Evolutionary conservation across 2,329 filamentous ascomycete genomes (phyloP).

Genomic region (Albophoma yamanashiensis): DNA sequence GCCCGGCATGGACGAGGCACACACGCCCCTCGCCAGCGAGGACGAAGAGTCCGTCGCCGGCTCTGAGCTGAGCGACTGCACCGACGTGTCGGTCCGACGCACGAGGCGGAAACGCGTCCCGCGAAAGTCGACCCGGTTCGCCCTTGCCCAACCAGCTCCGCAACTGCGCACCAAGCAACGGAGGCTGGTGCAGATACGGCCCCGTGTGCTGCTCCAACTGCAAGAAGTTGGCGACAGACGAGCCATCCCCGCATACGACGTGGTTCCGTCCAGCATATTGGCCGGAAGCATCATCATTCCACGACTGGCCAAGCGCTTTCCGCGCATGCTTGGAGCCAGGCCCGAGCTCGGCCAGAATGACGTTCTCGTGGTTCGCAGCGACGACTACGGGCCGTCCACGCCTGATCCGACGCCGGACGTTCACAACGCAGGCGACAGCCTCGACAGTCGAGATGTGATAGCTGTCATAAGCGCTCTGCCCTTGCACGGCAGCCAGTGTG

Average conservation of each 20-base stretch:
- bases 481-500: constrained; percentile 35
- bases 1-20: constrained; percentile 18
- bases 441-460: constrained; percentile 43
- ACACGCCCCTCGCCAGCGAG: constrained; percentile 28
- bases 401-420: constrained; percentile 17
- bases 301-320: constrained; percentile 48
- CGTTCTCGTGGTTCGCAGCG: constrained; percentile 59
- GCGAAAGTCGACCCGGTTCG: constrained; percentile 51
- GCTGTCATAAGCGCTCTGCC: constrained; percentile 57
- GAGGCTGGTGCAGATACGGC: constrained; percentile 55
- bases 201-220: constrained; percentile 60
- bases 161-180: constrained; percentile 49
- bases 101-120: constrained; percentile 32
- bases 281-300: constrained; percentile 45
- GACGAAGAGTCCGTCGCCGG: constrained; percentile 33
- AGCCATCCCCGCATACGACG: constrained; percentile 59
- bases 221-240: constrained; percentile 54
- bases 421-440: constrained; percentile 34
- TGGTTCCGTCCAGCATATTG: constrained; percentile 58
- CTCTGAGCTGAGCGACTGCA: constrained; percentile 35
- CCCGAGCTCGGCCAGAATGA: constrained; percentile 57
- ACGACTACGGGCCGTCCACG: constrained; percentile 42
- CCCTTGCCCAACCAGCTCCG: constrained; percentile 58
- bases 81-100: constrained; percentile 24
- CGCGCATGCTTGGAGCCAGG: constrained; percentile 52